phyloP scores from a whole-genome alignment of 495 filamentous ascomycete species.

The Copromyces sp. region DNA sequence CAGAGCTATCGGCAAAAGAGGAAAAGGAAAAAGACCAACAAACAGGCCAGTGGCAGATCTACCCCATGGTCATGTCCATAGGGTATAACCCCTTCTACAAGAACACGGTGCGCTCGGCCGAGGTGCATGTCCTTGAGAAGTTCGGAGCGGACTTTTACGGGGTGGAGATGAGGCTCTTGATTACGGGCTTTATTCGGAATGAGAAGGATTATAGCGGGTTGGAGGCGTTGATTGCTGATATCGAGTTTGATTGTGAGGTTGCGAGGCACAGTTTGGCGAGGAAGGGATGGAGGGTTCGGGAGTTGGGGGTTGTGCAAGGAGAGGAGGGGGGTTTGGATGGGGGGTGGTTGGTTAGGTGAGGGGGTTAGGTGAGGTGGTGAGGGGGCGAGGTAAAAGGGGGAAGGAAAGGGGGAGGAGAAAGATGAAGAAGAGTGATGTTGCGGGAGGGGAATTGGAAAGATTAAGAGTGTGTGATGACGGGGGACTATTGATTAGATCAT shows the following conservation, averaged over 20 bases:
- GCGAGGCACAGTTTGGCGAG: slow-evolving; percentile 62
- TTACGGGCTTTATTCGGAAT: slow-evolving; percentile 79
- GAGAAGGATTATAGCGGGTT: slow-evolving; percentile 80
- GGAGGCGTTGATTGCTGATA: slow-evolving; percentile 80
- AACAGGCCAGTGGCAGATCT: slow-evolving; percentile 29
- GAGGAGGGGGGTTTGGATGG: slow-evolving; percentile 25
- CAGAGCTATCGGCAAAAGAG: not conserved
- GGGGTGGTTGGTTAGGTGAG: slow-evolving; percentile 28
- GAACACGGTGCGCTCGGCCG: slow-evolving; percentile 70
- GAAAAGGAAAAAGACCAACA: not conserved
- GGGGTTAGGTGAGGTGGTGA: not conserved
- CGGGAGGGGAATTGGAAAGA: not conserved
- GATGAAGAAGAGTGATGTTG: not conserved
- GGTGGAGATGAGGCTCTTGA: slow-evolving; percentile 59
- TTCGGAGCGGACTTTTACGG: slow-evolving; percentile 79
- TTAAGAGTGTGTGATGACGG: not conserved
- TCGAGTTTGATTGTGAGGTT: slow-evolving; percentile 78
- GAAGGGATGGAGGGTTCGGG: slow-evolving; percentile 43
- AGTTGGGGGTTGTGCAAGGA: slow-evolving; percentile 20
- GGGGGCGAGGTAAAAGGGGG: not conserved
- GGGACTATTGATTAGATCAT: not conserved
- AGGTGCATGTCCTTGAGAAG: slow-evolving; percentile 80
- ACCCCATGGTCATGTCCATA: slow-evolving; percentile 87
- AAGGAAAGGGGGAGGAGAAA: not conserved
- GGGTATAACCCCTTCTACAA: slow-evolving; percentile 96